A percentile compares a stretch with the other conserved stretches of the same genome.
These are phyloP conservation scores for Filobasidium floriforme DNA, from an alignment of 768 basidiomycete genomes.

Conservation along the genomic window DNA sequence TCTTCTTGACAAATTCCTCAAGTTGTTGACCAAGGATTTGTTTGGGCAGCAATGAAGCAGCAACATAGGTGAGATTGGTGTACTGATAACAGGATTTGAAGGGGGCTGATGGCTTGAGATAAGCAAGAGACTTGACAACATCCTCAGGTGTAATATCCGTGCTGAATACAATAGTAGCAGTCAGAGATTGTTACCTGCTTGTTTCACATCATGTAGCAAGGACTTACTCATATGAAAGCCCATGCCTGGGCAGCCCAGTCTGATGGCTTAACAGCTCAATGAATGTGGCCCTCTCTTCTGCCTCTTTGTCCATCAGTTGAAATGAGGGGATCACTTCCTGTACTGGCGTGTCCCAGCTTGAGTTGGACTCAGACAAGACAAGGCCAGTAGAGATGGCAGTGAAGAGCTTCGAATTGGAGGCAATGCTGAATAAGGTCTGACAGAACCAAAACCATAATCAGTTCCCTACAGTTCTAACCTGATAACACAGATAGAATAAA, in stretches of 20 bases:
- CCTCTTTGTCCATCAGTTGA: conserved; percentile 31
- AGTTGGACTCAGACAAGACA: conserved; percentile 27
- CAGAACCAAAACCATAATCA: not conserved
- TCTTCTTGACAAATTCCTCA: conserved; percentile 25
- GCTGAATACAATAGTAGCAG: not conserved
- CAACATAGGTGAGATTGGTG: conserved; percentile 34
- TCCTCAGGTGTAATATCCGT: not conserved
- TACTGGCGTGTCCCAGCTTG: conserved; percentile 33
- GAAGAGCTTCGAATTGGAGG: conserved; percentile 41
- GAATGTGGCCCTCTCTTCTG: conserved; percentile 29
- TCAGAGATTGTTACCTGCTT: not conserved
- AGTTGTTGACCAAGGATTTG: conserved; percentile 24
- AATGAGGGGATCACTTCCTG: conserved; percentile 35
- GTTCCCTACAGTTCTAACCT: no score
- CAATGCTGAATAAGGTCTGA: conserved; percentile 36
- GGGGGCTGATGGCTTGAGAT: conserved; percentile 33
- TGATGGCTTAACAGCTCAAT: conserved; percentile 34
- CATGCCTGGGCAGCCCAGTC: conserved; percentile 36
- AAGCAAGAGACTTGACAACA: not conserved
- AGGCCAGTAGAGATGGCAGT: conserved; percentile 29
- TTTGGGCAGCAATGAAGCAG: conserved; percentile 27
- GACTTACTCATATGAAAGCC: conserved; percentile 25
- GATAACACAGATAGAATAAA: no score
- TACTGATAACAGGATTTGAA: conserved; percentile 36
- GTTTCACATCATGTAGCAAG: not conserved